These are phyloP conservation scores for Cenchrus americanus DNA, from an alignment of 176 grass and related monocot genomes.

Conservation along the genomic window DNA sequence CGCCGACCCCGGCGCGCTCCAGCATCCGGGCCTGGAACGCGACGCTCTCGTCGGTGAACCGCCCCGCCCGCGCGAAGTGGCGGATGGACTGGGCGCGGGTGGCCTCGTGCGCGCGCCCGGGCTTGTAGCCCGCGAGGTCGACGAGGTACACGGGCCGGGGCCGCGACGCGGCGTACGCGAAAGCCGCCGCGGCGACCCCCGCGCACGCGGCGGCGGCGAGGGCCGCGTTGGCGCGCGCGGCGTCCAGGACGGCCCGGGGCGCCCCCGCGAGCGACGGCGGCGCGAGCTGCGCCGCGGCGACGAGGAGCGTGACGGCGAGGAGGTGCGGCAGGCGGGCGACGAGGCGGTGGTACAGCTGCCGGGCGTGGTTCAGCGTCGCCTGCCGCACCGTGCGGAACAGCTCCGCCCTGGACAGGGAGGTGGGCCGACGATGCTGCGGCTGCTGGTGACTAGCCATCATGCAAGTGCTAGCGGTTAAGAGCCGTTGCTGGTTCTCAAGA, in stretches of 20 bases:
- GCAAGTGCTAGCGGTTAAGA: neutral
- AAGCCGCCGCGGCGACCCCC: conserved; percentile 14
- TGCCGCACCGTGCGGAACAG: conserved; percentile 46
- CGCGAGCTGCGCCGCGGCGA: neutral
- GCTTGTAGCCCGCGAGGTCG: conserved; percentile 50
- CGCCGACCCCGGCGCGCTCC: conserved; percentile 55
- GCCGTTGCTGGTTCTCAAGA: neutral
- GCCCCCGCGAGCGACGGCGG: neutral
- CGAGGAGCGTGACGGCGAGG: conserved; percentile 38
- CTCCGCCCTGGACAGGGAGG: conserved; percentile 34
- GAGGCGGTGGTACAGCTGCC: conserved; percentile 43
- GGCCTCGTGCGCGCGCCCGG: conserved; percentile 29
- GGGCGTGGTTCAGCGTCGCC: conserved; percentile 44
- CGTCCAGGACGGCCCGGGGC: neutral
- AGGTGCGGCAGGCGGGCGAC: conserved; percentile 38
- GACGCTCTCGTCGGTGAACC: conserved; percentile 50
- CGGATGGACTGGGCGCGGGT: conserved; percentile 37
- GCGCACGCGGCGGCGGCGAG: neutral
- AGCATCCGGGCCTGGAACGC: conserved; percentile 66
- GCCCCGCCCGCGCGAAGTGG: conserved; percentile 26
- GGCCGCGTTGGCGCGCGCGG: conserved; percentile 26
- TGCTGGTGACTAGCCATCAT: conserved; percentile 7
- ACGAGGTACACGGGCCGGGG: conserved; percentile 59
- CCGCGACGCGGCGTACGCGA: conserved; percentile 36
- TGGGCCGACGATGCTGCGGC: neutral